These are phyloP conservation scores for Pachysandra terminalis DNA, from an alignment of 164 flowering plant species.

Conservation along the genomic window DNA sequence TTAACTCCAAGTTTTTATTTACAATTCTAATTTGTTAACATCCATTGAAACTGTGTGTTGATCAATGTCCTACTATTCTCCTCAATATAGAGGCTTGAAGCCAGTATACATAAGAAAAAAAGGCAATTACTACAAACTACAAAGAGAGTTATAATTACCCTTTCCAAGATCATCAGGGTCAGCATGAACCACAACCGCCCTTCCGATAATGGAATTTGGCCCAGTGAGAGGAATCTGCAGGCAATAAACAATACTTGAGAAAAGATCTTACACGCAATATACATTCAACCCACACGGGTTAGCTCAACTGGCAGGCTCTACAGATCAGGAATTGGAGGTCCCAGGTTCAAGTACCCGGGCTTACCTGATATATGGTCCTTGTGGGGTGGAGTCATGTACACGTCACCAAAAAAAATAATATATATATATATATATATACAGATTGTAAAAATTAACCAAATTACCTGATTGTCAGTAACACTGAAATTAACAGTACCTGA, in stretches of 20 bases:
- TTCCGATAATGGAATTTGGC: constrained; percentile 80
- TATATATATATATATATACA: too few relatives aligned
- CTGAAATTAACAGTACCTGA: constrained; percentile 68
- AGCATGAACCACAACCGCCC: constrained; percentile 97
- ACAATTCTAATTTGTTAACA: too few relatives aligned
- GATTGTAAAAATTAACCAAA: background rate
- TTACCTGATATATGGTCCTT: too few relatives aligned
- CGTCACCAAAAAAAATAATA: too few relatives aligned
- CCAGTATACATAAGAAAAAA: background rate
- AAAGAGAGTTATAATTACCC: constrained; percentile 69
- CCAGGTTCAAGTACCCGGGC: too few relatives aligned
- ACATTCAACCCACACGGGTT: too few relatives aligned
- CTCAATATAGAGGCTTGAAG: background rate
- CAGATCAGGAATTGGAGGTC: too few relatives aligned
- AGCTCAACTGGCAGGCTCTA: too few relatives aligned
- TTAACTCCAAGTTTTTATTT: too few relatives aligned
- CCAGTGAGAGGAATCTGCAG: constrained; percentile 87
- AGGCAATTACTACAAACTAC: background rate
- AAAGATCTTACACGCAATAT: background rate
- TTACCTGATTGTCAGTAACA: constrained; percentile 70
- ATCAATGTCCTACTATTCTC: too few relatives aligned
- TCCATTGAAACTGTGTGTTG: too few relatives aligned
- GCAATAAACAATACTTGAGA: background rate
- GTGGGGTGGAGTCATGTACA: too few relatives aligned
- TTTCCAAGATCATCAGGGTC: constrained; percentile 99